These are phyloP conservation scores for Vaccinium vitisidaea DNA, from an alignment of 148 eudicot species.

Conservation along the genomic window DNA sequence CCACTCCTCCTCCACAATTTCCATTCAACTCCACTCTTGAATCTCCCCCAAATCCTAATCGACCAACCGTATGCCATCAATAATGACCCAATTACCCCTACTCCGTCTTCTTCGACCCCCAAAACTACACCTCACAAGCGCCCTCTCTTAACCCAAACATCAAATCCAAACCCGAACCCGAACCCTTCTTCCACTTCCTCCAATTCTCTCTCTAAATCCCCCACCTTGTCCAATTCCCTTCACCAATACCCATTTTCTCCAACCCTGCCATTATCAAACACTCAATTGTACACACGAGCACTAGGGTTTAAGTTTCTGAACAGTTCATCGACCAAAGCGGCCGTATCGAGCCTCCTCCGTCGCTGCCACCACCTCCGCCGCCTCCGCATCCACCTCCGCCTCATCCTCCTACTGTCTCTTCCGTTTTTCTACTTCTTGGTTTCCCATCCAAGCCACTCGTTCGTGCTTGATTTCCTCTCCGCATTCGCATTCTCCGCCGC, in stretches of 20 bases:
- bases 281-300: slow-evolving; percentile 10
- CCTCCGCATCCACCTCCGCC: slow-evolving; percentile 49
- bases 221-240: slow-evolving; percentile 55
- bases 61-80: slow-evolving; percentile 19
- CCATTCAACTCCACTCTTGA: slow-evolving; percentile 10
- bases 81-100: slow-evolving; percentile 40
- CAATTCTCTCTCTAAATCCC: slow-evolving; percentile 45
- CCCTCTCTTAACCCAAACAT: slow-evolving; percentile 51
- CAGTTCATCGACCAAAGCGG: slow-evolving; percentile 37
- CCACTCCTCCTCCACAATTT: slow-evolving; percentile 36
- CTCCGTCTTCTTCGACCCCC: slow-evolving; percentile 27
- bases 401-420: slow-evolving; percentile 49
- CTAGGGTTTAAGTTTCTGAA: slow-evolving; percentile 29
- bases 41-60: slow-evolving; percentile 25
- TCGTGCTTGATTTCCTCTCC: slow-evolving; percentile 75
- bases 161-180: slow-evolving; percentile 11
- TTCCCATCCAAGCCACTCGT: slow-evolving; percentile 74
- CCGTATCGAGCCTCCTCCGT: slow-evolving; percentile 38
- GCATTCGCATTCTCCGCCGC: slow-evolving; percentile 92
- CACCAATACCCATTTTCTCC: slow-evolving; percentile 46
- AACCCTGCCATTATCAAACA: slow-evolving; percentile 31
- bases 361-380: slow-evolving; percentile 50
- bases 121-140: slow-evolving; percentile 67
- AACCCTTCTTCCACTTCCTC: slow-evolving; percentile 22
- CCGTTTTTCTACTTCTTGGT: slow-evolving; percentile 82